Conservation (phyloP, 2,329 filamentous ascomycete genomes). For the Ceratocystis diversiconidia region DNA sequence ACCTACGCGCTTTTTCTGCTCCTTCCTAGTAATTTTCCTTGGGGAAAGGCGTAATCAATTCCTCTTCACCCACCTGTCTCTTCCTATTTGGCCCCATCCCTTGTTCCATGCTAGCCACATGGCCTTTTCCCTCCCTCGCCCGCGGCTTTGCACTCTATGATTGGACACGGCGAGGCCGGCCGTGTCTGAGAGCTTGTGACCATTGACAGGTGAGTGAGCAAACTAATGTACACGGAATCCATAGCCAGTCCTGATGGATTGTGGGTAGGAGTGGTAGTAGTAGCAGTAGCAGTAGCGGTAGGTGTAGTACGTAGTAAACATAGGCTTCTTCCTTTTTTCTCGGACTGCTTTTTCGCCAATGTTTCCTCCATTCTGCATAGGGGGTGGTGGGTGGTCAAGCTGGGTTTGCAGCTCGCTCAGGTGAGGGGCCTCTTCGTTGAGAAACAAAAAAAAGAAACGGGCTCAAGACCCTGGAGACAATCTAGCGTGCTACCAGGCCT, state of each 20-base stretch:
- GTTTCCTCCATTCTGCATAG: background rate
- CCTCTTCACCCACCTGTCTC: background rate
- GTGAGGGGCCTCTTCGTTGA: background rate
- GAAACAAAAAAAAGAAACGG: background rate
- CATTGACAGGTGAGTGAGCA: constrained; percentile 9
- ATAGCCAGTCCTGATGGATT: background rate
- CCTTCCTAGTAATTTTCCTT: background rate
- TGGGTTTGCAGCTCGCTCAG: constrained; percentile 2
- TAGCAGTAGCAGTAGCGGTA: background rate
- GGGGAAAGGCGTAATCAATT: background rate
- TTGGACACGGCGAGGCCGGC: constrained; percentile 7
- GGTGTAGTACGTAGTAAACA: too few species aligned
- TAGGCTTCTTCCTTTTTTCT: background rate
- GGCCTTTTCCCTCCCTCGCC: constrained; percentile 2
- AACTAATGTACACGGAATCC: background rate
- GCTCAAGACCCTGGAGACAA: background rate
- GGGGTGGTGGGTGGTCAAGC: background rate
- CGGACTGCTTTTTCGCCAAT: background rate
- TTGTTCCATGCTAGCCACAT: constrained; percentile 15
- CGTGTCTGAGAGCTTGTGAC: constrained; percentile 4
- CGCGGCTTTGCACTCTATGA: background rate
- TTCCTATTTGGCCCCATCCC: background rate
- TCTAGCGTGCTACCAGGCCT: background rate
- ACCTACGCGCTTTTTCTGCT: background rate
- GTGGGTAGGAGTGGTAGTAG: background rate